A percentile compares a stretch with the other conserved stretches of the same genome.
These are phyloP conservation scores for Suhomyces terraborum DNA, from an alignment of 1,139 yeast genomes.

Conservation along the genomic window DNA sequence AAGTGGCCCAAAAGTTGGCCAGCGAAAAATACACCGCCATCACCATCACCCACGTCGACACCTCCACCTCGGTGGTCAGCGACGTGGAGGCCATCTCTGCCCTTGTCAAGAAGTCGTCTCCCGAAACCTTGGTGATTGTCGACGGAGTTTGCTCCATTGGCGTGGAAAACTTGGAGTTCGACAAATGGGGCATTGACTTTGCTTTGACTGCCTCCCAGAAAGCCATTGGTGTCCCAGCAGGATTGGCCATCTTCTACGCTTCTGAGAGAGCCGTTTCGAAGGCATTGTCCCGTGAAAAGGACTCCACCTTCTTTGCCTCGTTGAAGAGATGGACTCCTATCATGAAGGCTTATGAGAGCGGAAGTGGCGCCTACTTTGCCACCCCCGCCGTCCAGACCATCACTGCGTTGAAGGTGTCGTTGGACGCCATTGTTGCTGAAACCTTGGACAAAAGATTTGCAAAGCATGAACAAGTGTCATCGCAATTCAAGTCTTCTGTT, in stretches of 20 bases:
- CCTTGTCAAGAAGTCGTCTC: slow-evolving; percentile 63
- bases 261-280: slow-evolving; percentile 72
- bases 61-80: slow-evolving; percentile 87
- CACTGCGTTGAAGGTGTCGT: slow-evolving; percentile 77
- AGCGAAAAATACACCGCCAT: slow-evolving; percentile 61
- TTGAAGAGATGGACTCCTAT: slow-evolving; percentile 87
- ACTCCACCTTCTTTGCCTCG: slow-evolving; percentile 70
- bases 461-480: slow-evolving; percentile 63
- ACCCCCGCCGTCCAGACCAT: slow-evolving; percentile 90
- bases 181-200: slow-evolving; percentile 87
- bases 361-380: slow-evolving; percentile 85
- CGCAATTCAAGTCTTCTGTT: slow-evolving; percentile 61
- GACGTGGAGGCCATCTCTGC: slow-evolving; percentile 67
- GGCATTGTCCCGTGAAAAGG: slow-evolving; percentile 57
- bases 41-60: slow-evolving; percentile 93
- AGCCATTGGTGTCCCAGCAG: slow-evolving; percentile 94
- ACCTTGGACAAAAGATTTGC: slow-evolving; percentile 64
- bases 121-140: slow-evolving; percentile 79
- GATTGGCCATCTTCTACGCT: slow-evolving; percentile 76
- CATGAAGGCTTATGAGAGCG: slow-evolving; percentile 83
- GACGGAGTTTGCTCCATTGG: slow-evolving; percentile 96
- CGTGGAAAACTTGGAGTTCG: slow-evolving; percentile 83
- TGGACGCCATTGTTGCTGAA: slow-evolving; percentile 66
- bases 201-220: slow-evolving; percentile 93
- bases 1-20: slow-evolving; percentile 56